phyloP scores from a whole-genome alignment of 805 yeast species.

The Candida maesae region DNA sequence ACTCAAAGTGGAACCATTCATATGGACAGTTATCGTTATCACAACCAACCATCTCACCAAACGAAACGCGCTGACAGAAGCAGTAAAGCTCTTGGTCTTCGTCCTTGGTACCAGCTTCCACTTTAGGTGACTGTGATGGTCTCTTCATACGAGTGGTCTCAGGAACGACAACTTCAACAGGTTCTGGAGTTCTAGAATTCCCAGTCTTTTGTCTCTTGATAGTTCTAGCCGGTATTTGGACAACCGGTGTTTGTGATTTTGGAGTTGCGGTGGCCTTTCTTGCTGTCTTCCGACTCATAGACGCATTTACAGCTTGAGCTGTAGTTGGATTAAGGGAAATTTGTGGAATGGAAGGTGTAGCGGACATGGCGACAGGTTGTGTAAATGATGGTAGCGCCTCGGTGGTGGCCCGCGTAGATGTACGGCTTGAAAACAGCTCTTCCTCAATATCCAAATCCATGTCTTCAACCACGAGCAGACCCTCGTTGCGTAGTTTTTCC shows the following conservation, averaged over 20 bases:
- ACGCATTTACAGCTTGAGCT: constrained; percentile 9
- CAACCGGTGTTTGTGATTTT: constrained; percentile 16
- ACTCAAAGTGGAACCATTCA: constrained; percentile 96
- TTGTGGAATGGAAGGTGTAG: constrained; percentile 1
- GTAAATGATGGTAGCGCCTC: constrained; percentile 5
- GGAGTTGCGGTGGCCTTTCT: constrained; percentile 9
- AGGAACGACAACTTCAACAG: constrained; percentile 3
- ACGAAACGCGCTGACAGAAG: constrained; percentile 89
- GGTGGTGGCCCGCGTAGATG: constrained; percentile 29
- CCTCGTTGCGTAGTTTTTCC: constrained; percentile 71
- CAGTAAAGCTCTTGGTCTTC: constrained; percentile 77
- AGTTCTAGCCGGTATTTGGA: constrained; percentile 7
- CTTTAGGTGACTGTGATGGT: constrained; percentile 2
- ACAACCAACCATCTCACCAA: constrained; percentile 96
- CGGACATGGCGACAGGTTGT: neutral
- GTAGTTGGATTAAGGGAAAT: constrained; percentile 11
- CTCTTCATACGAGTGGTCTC: neutral
- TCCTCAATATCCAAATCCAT: constrained; percentile 32
- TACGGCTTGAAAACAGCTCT: constrained; percentile 32
- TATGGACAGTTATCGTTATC: constrained; percentile 83
- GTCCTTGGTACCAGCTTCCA: constrained; percentile 35
- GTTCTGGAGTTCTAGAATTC: constrained; percentile 20
- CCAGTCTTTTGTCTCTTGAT: constrained; percentile 24
- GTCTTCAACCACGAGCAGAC: constrained; percentile 56
- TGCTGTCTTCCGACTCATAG: constrained; percentile 1